Evolutionary conservation across 768 basidiomycete genomes (phyloP), one percentile per base, ranked within the genome.

Genomic region (Guyanaporus albipodus): DNA sequence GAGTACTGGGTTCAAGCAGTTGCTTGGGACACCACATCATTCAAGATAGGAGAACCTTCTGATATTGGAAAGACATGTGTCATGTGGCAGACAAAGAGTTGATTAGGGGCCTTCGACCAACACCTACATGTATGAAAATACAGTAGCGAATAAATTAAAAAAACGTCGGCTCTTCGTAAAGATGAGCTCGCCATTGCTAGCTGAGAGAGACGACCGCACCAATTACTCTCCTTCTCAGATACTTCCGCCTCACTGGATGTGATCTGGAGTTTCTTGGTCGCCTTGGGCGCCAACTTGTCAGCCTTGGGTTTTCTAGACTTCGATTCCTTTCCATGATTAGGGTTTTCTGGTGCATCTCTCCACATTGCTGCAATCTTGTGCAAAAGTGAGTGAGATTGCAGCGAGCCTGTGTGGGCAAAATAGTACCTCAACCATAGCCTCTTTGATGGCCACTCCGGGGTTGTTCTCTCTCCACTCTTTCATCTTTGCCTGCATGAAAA

Each of bases 301-400:
- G 70, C 70, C 47, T 75, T 78, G 19, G 76, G 54, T 36, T 75
- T 77, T 38, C 64, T 71, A n/a, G 73, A 17, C 50, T 75, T 78
- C 26, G 70, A 58, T 15, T 73, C 74, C 48, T 78, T 72, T 17
- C 80, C 82, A 21, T 79, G 75, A 49, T 80, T 83, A 1, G 82
- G 81, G 57, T 84, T 84, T 57, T 82, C 80, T 1, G 78, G 78
- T 0, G 82, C 72, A 46, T 80, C 73, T 36, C 67, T 72, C 82
- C 82, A 83, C 45, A 78, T 45, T 1, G 60, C 67, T 6, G 74
- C 80, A 50, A 84, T 79, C 82, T 84, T 52, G 2, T 15, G 31
- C 2, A 17, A 19, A 22, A 6, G 32, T 62, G 44, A 57, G 51
- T 41, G 12, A n/a, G 10, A 37, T 8, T 14, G 12, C 26, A 40